Base-by-base conservation (phyloP, 306 rosid genomes). In the Datisca glomerata region DNA sequence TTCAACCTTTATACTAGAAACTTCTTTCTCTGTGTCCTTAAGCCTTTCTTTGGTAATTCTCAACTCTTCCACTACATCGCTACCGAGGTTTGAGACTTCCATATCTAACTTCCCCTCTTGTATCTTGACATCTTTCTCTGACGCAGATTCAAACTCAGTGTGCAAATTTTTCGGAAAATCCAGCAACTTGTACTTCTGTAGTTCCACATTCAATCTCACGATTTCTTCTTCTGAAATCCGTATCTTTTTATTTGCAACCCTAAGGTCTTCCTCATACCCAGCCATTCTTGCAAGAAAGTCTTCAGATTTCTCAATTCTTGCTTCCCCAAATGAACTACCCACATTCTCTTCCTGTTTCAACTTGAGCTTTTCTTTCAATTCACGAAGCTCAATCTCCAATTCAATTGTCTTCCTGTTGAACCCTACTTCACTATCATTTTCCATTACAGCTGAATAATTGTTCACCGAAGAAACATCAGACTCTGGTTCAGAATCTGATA, bases 381-480 rank as follows among this genome's bases (percentile, higher is more conserved):
- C 87, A 5, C 91, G 93, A 8, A 79, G 85, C 70, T 87, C 94
- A 34, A 63, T 68, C 64, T 89, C 98, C 80, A 84, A 61, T 13
- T 84, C 95, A 20, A 67, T 25, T 43, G 73, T 73, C 71, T 64
- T 89, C 66, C 79, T 77, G 45, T 56, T 75, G 27, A 63, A 46
- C 46, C 57, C 80, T 8, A 59, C 71, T 49, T 78, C 86, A 43
- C 63, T 56, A 27, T 75, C 73, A 45, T 56, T 74, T 39, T 60
- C 71, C 0, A 49, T 65, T 52, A 67, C 45, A 44, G 47, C 60
- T 1, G 84, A 66, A 56, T 89, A 80, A 56, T 89, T 89, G 61
- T 91, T 84, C 43, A 84, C 86, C 1, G 98, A 91, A 6, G 86
- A 84, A 59, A 69, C 86, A 63, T 91, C 98, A 14, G 98, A 91